phyloP scores from a whole-genome alignment of 148 eudicot species.

The Cornus kousa region DNA sequence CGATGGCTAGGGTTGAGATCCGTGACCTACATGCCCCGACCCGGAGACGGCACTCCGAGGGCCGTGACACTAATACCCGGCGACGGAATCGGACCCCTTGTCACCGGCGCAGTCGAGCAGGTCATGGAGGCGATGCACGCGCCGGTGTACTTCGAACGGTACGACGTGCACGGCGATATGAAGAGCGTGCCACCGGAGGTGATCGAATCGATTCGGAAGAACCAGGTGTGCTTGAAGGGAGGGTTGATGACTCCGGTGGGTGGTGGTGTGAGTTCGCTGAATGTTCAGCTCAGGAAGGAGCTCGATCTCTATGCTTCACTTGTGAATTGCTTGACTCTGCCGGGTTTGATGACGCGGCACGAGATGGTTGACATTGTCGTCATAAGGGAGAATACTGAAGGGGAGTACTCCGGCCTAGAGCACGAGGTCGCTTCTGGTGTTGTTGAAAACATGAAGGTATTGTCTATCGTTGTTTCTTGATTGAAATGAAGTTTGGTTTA shows the following conservation, averaged over 20 bases:
- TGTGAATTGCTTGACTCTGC: slow-evolving; percentile 1
- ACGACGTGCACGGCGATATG: slow-evolving; percentile 11
- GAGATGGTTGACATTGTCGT: slow-evolving; percentile 8
- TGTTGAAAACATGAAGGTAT: slow-evolving; percentile 7
- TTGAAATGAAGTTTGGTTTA: no score
- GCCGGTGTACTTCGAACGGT: slow-evolving; percentile 9
- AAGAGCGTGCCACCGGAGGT: neutral
- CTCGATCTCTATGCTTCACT: slow-evolving; percentile 9
- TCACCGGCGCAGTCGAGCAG: slow-evolving; percentile 13
- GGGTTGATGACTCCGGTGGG: slow-evolving; percentile 6
- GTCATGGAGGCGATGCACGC: slow-evolving; percentile 15
- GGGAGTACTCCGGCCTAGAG: slow-evolving; percentile 11
- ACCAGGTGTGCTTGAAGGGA: slow-evolving; percentile 14
- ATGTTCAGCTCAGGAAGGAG: slow-evolving; percentile 10
- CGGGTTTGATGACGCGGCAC: slow-evolving; percentile 1
- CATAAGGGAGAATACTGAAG: slow-evolving; percentile 8
- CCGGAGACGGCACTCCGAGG: slow-evolving; percentile 9
- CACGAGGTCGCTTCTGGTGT: slow-evolving; percentile 8
- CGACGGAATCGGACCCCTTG: slow-evolving; percentile 14
- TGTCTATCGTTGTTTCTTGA: no score
- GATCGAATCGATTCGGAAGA: slow-evolving; percentile 3
- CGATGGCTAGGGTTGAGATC: neutral
- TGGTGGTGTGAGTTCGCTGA: slow-evolving; percentile 7
- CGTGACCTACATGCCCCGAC: slow-evolving; percentile 14
- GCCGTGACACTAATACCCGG: slow-evolving; percentile 7